phyloP scores from a whole-genome alignment of 495 filamentous ascomycete genomes.

The Hypoxylon trugodes region DNA sequence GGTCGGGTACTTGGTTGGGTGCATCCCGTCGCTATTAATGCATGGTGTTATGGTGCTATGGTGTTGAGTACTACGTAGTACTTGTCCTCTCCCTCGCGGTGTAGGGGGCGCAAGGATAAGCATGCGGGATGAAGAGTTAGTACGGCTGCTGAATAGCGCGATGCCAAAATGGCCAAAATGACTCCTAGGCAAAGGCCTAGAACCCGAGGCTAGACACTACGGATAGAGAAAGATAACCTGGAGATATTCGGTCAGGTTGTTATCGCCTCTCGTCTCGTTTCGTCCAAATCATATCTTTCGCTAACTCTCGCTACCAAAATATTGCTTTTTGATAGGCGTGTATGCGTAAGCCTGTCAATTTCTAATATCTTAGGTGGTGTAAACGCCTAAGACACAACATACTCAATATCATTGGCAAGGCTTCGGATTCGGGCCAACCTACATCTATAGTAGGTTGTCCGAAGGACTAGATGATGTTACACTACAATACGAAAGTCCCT shows the following conservation, averaged over 20 bases:
- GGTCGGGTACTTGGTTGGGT: slow-evolving; percentile 31
- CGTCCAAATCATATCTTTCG: slow-evolving; percentile 1
- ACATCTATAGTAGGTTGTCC: slow-evolving; percentile 24
- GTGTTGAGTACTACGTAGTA: slow-evolving; percentile 25
- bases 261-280: slow-evolving; percentile 1
- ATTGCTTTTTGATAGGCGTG: neutral
- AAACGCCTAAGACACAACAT: neutral
- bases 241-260: neutral
- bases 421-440: slow-evolving; percentile 28
- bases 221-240: neutral
- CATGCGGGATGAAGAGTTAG: slow-evolving; percentile 5
- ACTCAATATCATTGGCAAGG: slow-evolving; percentile 15
- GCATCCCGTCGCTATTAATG: slow-evolving; percentile 27
- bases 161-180: too few relatives aligned
- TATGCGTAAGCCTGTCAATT: slow-evolving; percentile 7
- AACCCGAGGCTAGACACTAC: neutral
- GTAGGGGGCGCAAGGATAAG: slow-evolving; percentile 13
- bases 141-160: slow-evolving; percentile 1
- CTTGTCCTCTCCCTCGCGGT: slow-evolving; percentile 4
- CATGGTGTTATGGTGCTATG: too few relatives aligned
- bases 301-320: neutral
- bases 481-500: slow-evolving; percentile 32
- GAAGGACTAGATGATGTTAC: slow-evolving; percentile 18
- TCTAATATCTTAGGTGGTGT: neutral
- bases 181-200: slow-evolving; percentile 18